Evolutionary conservation across 1,139 yeast genomes (phyloP), one percentile per base, ranked within the genome.

Genomic region (Suhomyces bolitotheri): DNA sequence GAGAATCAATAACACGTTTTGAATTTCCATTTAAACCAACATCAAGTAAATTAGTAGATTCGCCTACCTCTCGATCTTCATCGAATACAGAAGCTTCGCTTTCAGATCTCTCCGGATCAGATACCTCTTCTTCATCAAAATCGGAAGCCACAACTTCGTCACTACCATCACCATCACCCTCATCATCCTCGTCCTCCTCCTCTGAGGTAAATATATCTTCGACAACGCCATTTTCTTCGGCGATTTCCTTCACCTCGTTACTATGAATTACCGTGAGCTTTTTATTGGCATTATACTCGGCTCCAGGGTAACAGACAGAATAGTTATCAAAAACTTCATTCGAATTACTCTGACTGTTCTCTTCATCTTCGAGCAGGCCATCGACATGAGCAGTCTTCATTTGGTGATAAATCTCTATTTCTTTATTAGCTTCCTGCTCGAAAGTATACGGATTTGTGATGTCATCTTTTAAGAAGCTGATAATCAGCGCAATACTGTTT

Each of bases 391-490:
- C n/a, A 5, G 29, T 29, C 10, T n/a, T 36, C 27, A 69, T 58
- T 16, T 62, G 71, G 11, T 32, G 27, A 29, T 68, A 53, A 24
- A 54, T 42, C 31, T 66, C 71, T 16, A 71, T 61, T 38, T 70
- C 75, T 34, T 60, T 64, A 22, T 45, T 49, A 0, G 80, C 73
- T 44, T 78, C 82, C 22, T 68, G 73, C 45, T 78, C 83, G 37
- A 76, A 61, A 12, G 75, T 65, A 47, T 80, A 64, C 6, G 83
- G 75, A 52, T 81, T 83, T 31, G 70, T 70, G 13, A 82, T 63
- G 53, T 82, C 89, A 56, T 82, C 89, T 37, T 71, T 74, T 50
- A 82, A 52, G 45, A 82, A 82, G 36, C 73, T 73, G 1, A 74
- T 58, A 30, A 82, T 64, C 48, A 74, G 62, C 0, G 82, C 66